phyloP scores from a whole-genome alignment of 2,329 filamentous ascomycete species.

The Penicillium expansum region DNA sequence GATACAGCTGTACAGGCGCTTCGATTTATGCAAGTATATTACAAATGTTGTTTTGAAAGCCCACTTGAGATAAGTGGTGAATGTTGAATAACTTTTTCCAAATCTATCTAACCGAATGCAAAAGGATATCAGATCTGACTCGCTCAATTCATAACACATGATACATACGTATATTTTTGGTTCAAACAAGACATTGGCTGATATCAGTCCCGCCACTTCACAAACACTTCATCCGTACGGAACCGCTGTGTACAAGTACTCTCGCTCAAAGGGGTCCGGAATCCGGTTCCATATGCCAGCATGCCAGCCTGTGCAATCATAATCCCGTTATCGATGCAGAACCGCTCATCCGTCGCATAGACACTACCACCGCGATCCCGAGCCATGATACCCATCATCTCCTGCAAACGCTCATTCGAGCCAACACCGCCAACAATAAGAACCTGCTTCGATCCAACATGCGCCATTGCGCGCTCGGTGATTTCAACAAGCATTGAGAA shows the following conservation, averaged over 20 bases:
- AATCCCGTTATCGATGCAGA: conserved; percentile 98
- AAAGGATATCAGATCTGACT: background rate
- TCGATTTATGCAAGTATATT: background rate
- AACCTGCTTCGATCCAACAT: conserved; percentile 87
- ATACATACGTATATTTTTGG: conserved; percentile 10
- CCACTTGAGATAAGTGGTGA: background rate
- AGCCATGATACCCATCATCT: conserved; percentile 99
- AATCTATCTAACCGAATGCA: background rate
- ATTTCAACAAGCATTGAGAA: conserved; percentile 98
- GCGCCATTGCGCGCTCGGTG: conserved; percentile 96
- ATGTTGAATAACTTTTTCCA: background rate
- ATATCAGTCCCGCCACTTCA: conserved; percentile 67
- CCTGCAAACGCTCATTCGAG: conserved; percentile 88
- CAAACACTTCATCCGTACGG: conserved; percentile 75
- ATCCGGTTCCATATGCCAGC: conserved; percentile 78
- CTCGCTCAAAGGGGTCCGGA: conserved; percentile 71
- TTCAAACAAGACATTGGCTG: background rate
- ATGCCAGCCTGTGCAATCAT: conserved; percentile 98
- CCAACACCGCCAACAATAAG: conserved; percentile 94
- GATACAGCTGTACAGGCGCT: conserved; percentile 7
- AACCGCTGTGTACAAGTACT: conserved; percentile 83
- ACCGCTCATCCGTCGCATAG: conserved; percentile 92
- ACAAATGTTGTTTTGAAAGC: background rate
- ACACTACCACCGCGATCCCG: conserved; percentile 82
- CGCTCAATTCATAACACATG: conserved; percentile 21